Base-by-base conservation (phyloP, 2,329 filamentous ascomycete genomes). In the Microdochium nivale region DNA sequence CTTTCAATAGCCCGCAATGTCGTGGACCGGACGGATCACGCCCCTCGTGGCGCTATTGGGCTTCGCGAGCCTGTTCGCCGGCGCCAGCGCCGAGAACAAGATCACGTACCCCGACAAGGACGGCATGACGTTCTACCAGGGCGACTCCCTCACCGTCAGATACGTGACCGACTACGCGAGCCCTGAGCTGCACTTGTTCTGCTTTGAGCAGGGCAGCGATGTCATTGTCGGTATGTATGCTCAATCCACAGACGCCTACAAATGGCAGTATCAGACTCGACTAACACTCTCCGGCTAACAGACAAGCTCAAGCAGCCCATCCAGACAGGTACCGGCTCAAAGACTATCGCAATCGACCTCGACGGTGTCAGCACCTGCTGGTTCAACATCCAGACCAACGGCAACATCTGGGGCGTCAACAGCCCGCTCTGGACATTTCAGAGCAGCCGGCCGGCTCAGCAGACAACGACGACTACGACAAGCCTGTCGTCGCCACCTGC, bases 111-210 rank as follows among this genome's bases (percentile, higher is more conserved):
- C 48, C 13, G n/a, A 9, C 16, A 25, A 24, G 21, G 32, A 30
- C 14, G 32, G 19, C 16, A 30, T 49, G 25, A 49, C 48, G n/a
- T 49, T 49, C 48, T 33, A 49, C 32, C 33, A 49, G 14, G 23
- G 27, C n/a, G 48, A 49, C 27, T 33, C 48, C 16, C 27, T 49
- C 32, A 25, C n/a, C 11, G 27, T 49, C 48, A 35, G 10, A 35
- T 37, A 35, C 27, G 32, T 35, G 27, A 49, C 48, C 7, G 48
- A 49, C 21, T 49, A 49, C 48, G 32, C 25, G 4, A 37, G 16
- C 25, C 48, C 48, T 5, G 7, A 37, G n/a, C n/a, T 49, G 30
- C 19, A 49, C 32, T 10, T 49, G 5, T 49, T 32, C 23, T 49
- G 48, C 27, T 37, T 23, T 8, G 11, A 35, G 11, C 13, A 32